A percentile compares a stretch with the other conserved stretches of the same genome.
Conservation (phyloP, 495 filamentous ascomycete species). For the Geopyxis carbonaria region DNA sequence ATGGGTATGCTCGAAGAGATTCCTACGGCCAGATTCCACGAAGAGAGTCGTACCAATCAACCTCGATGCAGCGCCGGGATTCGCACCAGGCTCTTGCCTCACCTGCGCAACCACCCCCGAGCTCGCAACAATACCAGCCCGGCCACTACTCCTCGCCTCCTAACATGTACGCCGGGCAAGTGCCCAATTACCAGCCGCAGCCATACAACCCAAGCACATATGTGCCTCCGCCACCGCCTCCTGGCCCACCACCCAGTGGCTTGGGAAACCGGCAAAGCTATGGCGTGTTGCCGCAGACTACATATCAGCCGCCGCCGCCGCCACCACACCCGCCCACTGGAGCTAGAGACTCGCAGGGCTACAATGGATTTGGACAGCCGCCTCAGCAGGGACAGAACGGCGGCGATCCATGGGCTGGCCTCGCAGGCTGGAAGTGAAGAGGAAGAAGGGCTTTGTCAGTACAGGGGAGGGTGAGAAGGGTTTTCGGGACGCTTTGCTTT, state of each 20-base stretch:
- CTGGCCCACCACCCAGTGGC: slow-evolving; percentile 57
- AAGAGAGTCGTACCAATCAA: neutral
- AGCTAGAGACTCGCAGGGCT: neutral
- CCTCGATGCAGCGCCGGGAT: slow-evolving; percentile 28
- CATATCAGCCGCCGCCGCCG: slow-evolving; percentile 14
- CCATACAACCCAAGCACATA: slow-evolving; percentile 58
- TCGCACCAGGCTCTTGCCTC: slow-evolving; percentile 34
- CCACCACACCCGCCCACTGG: slow-evolving; percentile 4
- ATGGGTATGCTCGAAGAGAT: slow-evolving; percentile 15
- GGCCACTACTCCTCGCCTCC: slow-evolving; percentile 19
- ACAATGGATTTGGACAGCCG: too few species aligned
- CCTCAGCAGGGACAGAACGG: neutral
- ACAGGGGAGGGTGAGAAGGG: too few species aligned
- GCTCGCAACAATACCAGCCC: slow-evolving; percentile 27
- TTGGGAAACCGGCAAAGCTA: slow-evolving; percentile 16
- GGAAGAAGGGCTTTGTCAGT: too few species aligned
- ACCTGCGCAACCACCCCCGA: slow-evolving; percentile 25
- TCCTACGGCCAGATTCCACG: slow-evolving; percentile 22
- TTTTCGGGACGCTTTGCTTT: too few species aligned
- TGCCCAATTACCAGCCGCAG: slow-evolving; percentile 13
- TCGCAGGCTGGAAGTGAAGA: slow-evolving; percentile 9
- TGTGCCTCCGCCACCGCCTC: slow-evolving; percentile 79
- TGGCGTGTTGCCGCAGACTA: slow-evolving; percentile 15
- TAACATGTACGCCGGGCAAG: slow-evolving; percentile 16
- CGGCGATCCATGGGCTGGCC: slow-evolving; percentile 5